Evolutionary conservation across 2,329 filamentous ascomycete genomes (phyloP).

Genomic region (Zasmidium citrigriseum): DNA sequence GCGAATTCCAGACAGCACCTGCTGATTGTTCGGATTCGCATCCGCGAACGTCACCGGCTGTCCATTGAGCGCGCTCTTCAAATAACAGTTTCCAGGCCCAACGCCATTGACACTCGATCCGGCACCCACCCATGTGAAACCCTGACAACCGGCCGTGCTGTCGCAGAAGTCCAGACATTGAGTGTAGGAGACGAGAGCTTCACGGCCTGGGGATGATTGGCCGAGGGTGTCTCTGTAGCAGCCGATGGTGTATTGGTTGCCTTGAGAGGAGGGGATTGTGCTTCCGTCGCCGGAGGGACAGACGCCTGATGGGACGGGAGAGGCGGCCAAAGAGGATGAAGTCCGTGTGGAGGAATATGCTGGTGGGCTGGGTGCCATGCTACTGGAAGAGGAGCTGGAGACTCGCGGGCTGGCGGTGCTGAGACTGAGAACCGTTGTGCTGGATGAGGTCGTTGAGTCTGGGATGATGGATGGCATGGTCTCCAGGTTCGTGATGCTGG

Average conservation of each 20-base stretch:
- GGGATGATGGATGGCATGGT: slow-evolving; percentile 3
- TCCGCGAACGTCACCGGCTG: background rate
- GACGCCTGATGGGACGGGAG: background rate
- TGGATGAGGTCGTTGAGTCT: background rate
- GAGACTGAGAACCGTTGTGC: background rate
- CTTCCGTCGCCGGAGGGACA: background rate
- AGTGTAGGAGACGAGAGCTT: background rate
- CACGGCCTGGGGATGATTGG: background rate
- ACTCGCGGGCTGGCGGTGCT: background rate
- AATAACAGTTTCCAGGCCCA: background rate
- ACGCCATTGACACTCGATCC: background rate
- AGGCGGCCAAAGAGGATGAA: background rate
- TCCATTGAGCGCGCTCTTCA: background rate
- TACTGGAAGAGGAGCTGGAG: background rate
- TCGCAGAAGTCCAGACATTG: background rate
- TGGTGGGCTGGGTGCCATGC: background rate
- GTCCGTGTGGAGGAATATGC: background rate
- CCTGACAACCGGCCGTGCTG: background rate
- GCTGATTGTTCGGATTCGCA: background rate
- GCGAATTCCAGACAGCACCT: background rate
- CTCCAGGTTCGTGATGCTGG: slow-evolving; percentile 3
- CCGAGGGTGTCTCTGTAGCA: background rate
- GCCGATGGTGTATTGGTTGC: background rate
- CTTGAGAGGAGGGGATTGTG: background rate
- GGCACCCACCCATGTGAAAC: background rate